Base-by-base conservation (phyloP, 345 rosid genomes). In the Camelina sativa region DNA sequence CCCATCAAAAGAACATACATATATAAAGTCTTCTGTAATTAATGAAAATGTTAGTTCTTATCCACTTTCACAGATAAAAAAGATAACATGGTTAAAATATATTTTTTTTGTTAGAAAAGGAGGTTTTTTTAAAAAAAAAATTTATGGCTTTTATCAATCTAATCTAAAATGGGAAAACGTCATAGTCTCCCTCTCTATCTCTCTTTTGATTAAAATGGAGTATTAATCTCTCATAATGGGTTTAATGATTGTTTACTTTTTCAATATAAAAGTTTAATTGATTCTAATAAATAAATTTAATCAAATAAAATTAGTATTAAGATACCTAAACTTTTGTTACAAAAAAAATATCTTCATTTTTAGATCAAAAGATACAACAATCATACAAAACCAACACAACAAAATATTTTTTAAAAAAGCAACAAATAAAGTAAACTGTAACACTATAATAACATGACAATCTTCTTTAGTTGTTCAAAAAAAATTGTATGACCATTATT, bases 1-100 rank as follows among this genome's bases (percentile, higher is more conserved):
- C 15, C 70, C 72, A 34, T 57, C 59, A 9, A 74, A 66, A 53
- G 35, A 72, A 16, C 44, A 69, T 40, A 23, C 54, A 69, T 52
- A 28, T 51, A 13, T 54, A 38, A 19, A 48, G 56, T 59, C 58
- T 13, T 22, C 12, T 15, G 7, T 58, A n/a, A 40, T 55, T 46
- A 16, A 17, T 65, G 7, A 25, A 7, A 28, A 4, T 25, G 17
- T 69, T 28, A 43, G 12, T 41, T 41, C 15, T 67, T 53, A 53
- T 52, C 23, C 40, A 40, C 8, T 28, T 7, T 28, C 25, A 37
- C 8, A 7, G 11, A 7, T 16, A 1, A 7, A 3, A 9, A 65
- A 47, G 6, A 32, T 7, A 32, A 52, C 9, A 50, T 12, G 13
- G 8, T 61, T 22, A 19, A 19, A 10, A 5, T 1, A 37, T 51